These are phyloP conservation scores for Aspergillus jensenii DNA, from an alignment of 2,329 filamentous ascomycete genomes.

Conservation along the genomic window DNA sequence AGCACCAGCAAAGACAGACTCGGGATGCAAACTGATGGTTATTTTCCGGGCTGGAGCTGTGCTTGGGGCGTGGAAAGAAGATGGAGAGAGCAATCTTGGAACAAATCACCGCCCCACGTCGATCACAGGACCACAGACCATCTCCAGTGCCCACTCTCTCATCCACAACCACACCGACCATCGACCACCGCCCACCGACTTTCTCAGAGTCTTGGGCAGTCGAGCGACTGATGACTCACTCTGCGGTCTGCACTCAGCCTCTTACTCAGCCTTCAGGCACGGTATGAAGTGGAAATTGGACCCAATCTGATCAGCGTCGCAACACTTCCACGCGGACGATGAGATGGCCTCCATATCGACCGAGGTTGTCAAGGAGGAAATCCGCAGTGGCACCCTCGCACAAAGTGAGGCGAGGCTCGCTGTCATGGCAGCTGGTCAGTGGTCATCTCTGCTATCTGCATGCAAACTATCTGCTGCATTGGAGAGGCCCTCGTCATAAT, in stretches of 20 bases:
- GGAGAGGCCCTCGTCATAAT: neutral
- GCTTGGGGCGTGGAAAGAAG: conserved; percentile 2
- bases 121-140: conserved; percentile 1
- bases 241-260: neutral
- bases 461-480: neutral
- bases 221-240: neutral
- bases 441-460: conserved; percentile 4
- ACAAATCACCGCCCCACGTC: conserved; percentile 6
- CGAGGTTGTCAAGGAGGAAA: neutral
- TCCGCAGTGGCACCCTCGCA: conserved; percentile 9
- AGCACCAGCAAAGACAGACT: conserved; percentile 4
- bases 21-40: neutral
- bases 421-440: conserved; percentile 20
- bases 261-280: neutral
- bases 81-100: neutral
- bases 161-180: neutral
- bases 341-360: neutral
- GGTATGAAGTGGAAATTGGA: neutral
- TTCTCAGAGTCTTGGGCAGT: neutral
- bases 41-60: neutral
- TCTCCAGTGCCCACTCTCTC: too few relatives aligned
- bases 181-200: neutral
- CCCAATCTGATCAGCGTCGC: neutral
- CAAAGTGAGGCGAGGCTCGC: conserved; percentile 20
- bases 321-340: neutral